Base-by-base conservation (phyloP, 495 filamentous ascomycete genomes). In the Oleoguttula mirabilis region DNA sequence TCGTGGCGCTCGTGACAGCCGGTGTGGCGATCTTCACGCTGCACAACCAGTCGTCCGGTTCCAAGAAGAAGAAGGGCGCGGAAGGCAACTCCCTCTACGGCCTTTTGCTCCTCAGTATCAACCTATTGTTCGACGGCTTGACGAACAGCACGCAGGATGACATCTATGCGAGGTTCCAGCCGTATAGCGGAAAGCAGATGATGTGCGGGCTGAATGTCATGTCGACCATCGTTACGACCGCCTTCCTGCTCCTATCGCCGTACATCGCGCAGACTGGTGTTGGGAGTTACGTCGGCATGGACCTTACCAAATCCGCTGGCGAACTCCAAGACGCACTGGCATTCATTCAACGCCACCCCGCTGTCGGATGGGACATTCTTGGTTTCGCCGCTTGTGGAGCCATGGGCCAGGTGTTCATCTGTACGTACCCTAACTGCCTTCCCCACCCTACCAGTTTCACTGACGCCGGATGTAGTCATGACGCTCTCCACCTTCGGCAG, bases 141-240 rank as follows among this genome's bases (percentile, higher is more conserved):
- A 96, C 88, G 32, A 98, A 98, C 60, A 84, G 77, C 37, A 94
- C 87, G 21, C 90, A 98, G 68, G 90, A 98, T 61, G 79, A 94
- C 60, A 84, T 98, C 63, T 95, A 95, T 61, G 60, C 58, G 39
- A 73, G 75, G 7, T 87, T 82, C 61, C 76, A 74, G 48, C 71
- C 75, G 15, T 93, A 87, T 61, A 70, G 75, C 11, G 92, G 92
- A 2, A 86, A 88, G 38, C 92, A 96, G 73, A 96, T 98, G 90
- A 98, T 98, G 90, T 85, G 85, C 45, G 92, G 88, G n/a, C 84
- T 94, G 55, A 96, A 95, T 54, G 60, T 93, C 23, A 75, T 96
- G 51, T 77, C 71, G 30, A 88, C 84, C 0, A 46, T 71, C 22
- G 60, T 95, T 36, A 96, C 86, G 2, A 66, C 74, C 23, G 53